A percentile compares a stretch with the other conserved stretches of the same genome.
Evolutionary conservation across 352 stramenopile species (phyloP).

Genomic region (Pythium rhizo-oryzae): DNA sequence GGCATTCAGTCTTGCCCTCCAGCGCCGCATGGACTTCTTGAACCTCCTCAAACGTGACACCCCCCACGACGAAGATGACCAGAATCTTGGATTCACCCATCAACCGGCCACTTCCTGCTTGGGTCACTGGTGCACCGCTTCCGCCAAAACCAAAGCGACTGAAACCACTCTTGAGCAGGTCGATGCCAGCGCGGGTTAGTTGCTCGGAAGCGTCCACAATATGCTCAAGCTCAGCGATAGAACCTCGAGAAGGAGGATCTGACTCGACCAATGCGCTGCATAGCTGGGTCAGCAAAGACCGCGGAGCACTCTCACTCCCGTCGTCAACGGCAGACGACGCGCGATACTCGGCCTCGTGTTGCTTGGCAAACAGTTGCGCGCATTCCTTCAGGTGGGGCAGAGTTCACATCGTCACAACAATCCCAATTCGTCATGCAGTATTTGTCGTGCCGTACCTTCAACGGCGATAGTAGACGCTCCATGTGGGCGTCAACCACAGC

Average conservation of each 20-base stretch:
- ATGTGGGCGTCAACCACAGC: conserved; percentile 47
- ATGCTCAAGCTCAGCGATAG: conserved; percentile 55
- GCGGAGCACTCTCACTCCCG: conserved; percentile 12
- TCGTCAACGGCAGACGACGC: not conserved
- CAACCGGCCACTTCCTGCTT: conserved; percentile 22
- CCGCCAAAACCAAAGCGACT: conserved; percentile 77
- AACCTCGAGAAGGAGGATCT: not conserved
- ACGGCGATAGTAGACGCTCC: conserved; percentile 39
- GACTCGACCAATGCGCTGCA: conserved; percentile 45
- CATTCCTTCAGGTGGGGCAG: conserved; percentile 48
- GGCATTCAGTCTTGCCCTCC: conserved; percentile 45
- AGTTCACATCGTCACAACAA: too few relatives aligned
- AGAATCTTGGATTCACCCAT: conserved; percentile 52
- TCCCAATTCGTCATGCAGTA: too few relatives aligned
- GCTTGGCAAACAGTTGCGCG: conserved; percentile 52
- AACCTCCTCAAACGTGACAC: conserved; percentile 81
- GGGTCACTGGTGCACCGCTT: conserved; percentile 23
- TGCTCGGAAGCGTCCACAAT: conserved; percentile 80
- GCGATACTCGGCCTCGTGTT: conserved; percentile 32
- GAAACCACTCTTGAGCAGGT: conserved; percentile 82
- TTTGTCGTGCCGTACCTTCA: conserved; percentile 44
- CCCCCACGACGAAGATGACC: conserved; percentile 77
- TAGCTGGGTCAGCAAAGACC: conserved; percentile 53
- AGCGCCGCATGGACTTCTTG: conserved; percentile 69
- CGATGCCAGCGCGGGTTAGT: conserved; percentile 71